Base-by-base conservation (phyloP, 148 eudicot species). In the Agrostemma githago region DNA sequence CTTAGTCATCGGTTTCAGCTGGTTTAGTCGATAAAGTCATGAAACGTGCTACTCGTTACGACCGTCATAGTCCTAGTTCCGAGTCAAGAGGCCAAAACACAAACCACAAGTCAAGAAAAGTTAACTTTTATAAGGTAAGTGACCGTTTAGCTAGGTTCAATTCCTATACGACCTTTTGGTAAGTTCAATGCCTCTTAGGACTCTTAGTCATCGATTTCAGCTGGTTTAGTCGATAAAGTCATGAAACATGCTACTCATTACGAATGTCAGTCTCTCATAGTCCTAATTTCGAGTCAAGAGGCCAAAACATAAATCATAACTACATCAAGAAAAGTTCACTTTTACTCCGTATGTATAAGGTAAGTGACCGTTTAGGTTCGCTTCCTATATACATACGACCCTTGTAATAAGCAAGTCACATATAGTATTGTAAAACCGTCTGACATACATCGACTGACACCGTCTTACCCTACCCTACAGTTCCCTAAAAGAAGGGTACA, bases 401-500 rank as follows among this genome's bases (percentile, higher is more conserved):
- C 34, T 26, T 26, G 34, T 26, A 26, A 26, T 26, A 26, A 26
- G 34, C 34, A 26, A 26, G 34, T 26, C 34, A 26, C 34, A 1
- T 26, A 0, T 26, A 0, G 34, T 51, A 51, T 12, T 10, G 14
- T 51, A 12, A 51, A 7, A 51, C 56, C 16, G 56, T 51, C 14
- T 51, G 56, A n/a, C n/a, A n/a, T n/a, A n/a, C n/a, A n/a, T n/a
- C n/a, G n/a, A n/a, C n/a, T n/a, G n/a, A 11, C 14, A 51, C 56
- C 56, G 56, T 10, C 56, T 51, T 51, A 51, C 56, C 14, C 3
- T 51, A 51, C 56, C 14, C 8, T 73, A 69, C 79, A 94, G 98
- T 12, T 81, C 88, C 7, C 77, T 94, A 7, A 86, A 88, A 79
- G 90, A 88, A 62, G 98, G 92, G 67, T 94, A 94, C 60, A 74